Evolutionary conservation across 2,329 filamentous ascomycete species (phyloP).

Genomic region (Ascosphaera apis): DNA sequence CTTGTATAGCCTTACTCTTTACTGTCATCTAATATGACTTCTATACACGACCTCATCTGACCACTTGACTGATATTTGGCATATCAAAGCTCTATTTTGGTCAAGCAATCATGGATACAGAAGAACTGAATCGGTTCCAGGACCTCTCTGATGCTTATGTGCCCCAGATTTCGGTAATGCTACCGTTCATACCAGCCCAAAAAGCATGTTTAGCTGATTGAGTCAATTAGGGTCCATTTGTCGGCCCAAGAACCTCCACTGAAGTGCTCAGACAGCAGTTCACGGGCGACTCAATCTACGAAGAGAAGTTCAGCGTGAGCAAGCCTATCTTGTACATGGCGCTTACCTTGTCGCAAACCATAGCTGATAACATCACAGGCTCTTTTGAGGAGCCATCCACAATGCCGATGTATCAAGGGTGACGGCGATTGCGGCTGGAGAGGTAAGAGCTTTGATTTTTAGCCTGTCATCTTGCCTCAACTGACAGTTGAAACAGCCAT

Average conservation of each 20-base stretch:
- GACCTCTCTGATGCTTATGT: slow-evolving; percentile 38
- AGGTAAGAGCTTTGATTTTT: slow-evolving; percentile 39
- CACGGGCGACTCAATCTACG: slow-evolving; percentile 62
- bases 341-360: background rate
- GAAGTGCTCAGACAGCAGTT: slow-evolving; percentile 64
- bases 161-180: slow-evolving; percentile 31
- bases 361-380: slow-evolving; percentile 28
- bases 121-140: slow-evolving; percentile 38
- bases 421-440: slow-evolving; percentile 96
- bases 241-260: slow-evolving; percentile 57
- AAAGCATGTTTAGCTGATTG: slow-evolving; percentile 8
- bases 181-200: background rate
- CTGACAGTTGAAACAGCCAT: slow-evolving; percentile 38
- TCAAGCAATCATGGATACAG: too few species aligned
- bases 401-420: slow-evolving; percentile 69
- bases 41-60: too few species aligned
- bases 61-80: too few species aligned
- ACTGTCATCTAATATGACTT: too few species aligned
- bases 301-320: slow-evolving; percentile 61
- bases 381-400: slow-evolving; percentile 61
- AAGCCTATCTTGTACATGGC: slow-evolving; percentile 1
- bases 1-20: too few species aligned
- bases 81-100: too few species aligned
- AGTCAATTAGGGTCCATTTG: slow-evolving; percentile 46
- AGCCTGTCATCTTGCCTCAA: slow-evolving; percentile 5